A percentile compares a stretch with the other conserved stretches of the same genome.
Evolutionary conservation across 805 yeast genomes (phyloP).

Genomic region (Kodamaea kaohsiungensis): DNA sequence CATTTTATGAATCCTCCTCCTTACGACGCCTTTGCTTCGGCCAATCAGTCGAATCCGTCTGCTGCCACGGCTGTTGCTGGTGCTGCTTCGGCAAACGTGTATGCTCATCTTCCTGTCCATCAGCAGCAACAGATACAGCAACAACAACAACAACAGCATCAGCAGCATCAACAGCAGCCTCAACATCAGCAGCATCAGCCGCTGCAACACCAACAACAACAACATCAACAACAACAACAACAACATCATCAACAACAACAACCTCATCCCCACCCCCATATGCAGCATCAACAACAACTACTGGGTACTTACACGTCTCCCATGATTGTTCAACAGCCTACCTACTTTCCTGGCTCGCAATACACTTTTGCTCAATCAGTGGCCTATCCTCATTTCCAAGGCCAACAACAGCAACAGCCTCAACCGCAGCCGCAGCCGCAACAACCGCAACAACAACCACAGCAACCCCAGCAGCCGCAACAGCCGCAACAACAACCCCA

Average conservation of each 20-base stretch:
- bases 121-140: constrained; percentile 12
- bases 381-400: constrained; percentile 4
- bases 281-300: constrained; percentile 1
- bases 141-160: constrained; percentile 7
- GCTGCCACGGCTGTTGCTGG: background rate
- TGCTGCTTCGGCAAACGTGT: constrained; percentile 1
- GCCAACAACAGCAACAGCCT: constrained; percentile 10
- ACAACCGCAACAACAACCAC: constrained; percentile 13
- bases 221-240: constrained; percentile 2
- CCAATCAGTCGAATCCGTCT: constrained; percentile 1
- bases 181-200: constrained; percentile 7
- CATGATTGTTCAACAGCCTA: constrained; percentile 26
- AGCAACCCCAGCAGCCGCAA: constrained; percentile 13
- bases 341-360: constrained; percentile 17
- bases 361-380: constrained; percentile 13
- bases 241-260: constrained; percentile 10
- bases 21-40: constrained; percentile 10
- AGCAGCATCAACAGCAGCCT: constrained; percentile 7
- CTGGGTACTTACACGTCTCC: constrained; percentile 18
- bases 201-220: constrained; percentile 9
- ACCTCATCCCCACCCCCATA: background rate
- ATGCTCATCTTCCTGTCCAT: constrained; percentile 12
- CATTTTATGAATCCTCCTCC: constrained; percentile 10
- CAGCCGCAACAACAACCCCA: constrained; percentile 10
- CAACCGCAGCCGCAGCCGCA: constrained; percentile 15